These are phyloP conservation scores for Sarocladium kiliense DNA, from an alignment of 2,329 filamentous ascomycete species.

Conservation along the genomic window DNA sequence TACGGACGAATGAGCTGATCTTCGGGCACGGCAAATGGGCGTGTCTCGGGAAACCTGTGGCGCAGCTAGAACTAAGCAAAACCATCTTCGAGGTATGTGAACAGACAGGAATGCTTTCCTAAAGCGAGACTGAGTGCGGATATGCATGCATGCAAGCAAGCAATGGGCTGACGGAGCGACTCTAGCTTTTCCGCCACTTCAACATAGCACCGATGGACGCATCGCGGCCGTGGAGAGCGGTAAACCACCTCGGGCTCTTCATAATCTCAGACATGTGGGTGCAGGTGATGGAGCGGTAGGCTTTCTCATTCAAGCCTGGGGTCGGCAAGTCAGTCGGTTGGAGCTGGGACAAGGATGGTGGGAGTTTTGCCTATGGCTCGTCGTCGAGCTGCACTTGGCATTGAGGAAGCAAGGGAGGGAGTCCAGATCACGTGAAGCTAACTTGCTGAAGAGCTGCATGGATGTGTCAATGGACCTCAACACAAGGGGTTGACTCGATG, in stretches of 20 bases:
- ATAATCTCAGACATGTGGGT: conserved; percentile 27
- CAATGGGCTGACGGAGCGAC: not conserved
- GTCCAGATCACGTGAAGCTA: not conserved
- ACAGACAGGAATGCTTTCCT: conserved; percentile 39
- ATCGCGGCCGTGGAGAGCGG: conserved; percentile 19
- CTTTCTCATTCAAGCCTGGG: not conserved
- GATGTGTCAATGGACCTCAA: not conserved
- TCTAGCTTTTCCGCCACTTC: conserved; percentile 24
- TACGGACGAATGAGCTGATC: conserved; percentile 32
- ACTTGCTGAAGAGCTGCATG: not conserved
- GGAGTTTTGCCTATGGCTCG: not conserved
- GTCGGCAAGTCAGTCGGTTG: not conserved
- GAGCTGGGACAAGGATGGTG: not conserved
- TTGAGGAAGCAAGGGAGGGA: not conserved
- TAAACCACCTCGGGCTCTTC: conserved; percentile 23
- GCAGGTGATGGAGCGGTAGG: conserved; percentile 20
- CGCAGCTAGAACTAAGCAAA: conserved; percentile 44
- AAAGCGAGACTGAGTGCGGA: no score
- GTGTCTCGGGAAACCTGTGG: conserved; percentile 43
- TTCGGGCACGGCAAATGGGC: conserved; percentile 41
- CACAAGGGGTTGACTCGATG: not conserved
- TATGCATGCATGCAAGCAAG: no score
- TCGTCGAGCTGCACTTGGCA: not conserved
- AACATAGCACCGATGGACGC: conserved; percentile 22
- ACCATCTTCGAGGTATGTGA: conserved; percentile 40